phyloP scores from a whole-genome alignment of 2,329 filamentous ascomycete species.

The Colletotrichum tabaci region DNA sequence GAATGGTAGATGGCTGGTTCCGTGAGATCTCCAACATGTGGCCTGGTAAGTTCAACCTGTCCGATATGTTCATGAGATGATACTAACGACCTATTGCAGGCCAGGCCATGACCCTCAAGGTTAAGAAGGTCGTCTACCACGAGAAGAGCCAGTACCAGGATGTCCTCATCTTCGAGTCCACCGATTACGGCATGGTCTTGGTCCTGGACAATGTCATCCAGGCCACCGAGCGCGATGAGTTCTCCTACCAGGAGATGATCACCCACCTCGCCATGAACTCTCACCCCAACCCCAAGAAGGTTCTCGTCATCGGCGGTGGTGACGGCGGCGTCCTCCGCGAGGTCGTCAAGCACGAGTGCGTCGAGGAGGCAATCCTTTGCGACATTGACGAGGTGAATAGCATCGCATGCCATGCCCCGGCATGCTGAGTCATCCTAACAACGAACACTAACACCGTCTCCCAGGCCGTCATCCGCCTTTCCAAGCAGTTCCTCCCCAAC shows the following conservation, averaged over 20 bases:
- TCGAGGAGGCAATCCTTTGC: constrained; percentile 96
- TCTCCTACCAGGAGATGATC: constrained; percentile 99
- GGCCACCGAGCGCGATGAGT: constrained; percentile 98
- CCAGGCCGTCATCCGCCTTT: constrained; percentile 94
- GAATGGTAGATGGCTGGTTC: constrained; percentile 94
- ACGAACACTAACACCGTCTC: constrained; percentile 19
- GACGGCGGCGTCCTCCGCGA: constrained; percentile 98
- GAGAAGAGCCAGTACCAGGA: constrained; percentile 99
- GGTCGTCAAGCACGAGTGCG: constrained; percentile 98
- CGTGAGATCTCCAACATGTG: constrained; percentile 99
- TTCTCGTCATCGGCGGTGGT: constrained; percentile 97
- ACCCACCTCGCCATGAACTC: constrained; percentile 98
- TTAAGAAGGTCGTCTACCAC: constrained; percentile 98
- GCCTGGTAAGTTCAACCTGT: constrained; percentile 71
- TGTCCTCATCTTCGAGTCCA: constrained; percentile 98
- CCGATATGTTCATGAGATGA: constrained; percentile 2
- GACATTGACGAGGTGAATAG: constrained; percentile 90
- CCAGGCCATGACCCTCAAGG: constrained; percentile 98
- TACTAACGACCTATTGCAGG: constrained; percentile 62
- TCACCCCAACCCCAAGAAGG: constrained; percentile 98
- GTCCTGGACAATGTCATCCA: constrained; percentile 99
- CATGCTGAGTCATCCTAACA: neutral
- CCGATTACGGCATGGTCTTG: constrained; percentile 94
- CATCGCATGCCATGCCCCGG: neutral
- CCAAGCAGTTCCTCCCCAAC: constrained; percentile 95